Evolutionary conservation across 345 rosid genomes (phyloP), one percentile per base, ranked within the genome.

Genomic region (Raphanus raphanistrum): DNA sequence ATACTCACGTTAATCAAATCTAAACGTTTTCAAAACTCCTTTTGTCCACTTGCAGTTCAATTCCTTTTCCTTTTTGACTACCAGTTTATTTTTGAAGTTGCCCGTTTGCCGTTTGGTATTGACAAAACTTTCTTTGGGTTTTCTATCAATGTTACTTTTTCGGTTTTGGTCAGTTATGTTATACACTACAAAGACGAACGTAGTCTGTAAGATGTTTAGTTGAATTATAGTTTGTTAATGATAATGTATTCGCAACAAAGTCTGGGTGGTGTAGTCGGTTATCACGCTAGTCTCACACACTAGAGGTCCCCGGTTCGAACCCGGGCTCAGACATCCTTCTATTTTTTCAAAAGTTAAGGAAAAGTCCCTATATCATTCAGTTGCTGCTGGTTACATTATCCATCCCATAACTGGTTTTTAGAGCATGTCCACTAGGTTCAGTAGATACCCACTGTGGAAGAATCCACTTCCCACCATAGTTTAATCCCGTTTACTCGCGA

Each of bases 281-380:
- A 88, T 88, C 89, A 86, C 86, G 85, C 85, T 87, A 91, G 92
- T 87, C 94, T 90, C 89, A 87, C 92, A 83, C 92, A 86, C 94
- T 86, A 86, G 85, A 88, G 90, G 88, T 85, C 94, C 85, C 87
- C 82, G 82, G 83, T 88, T 85, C 86, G 86, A 89, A 88, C 83
- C 88, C 89, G 86, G 88, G 84, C 89, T 85, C 84, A 86, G 87
- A 86, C 88, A 87, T 13, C 4, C 4, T n/a, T 5, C 0, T 13
- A 29, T 0, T 10, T 12, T 60, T 28, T 13, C 13, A 5, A 27
- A 9, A 0, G 31, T 0, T n/a, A 27, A 59, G n/a, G 6, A 59
- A 11, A 48, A n/a, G 32, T 48, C 15, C 10, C 3, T 28, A 26
- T 6, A 28, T 10, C 25, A n/a, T 62, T 61, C 6, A n/a, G 17